These are phyloP conservation scores for Millerozyma miso DNA, from an alignment of 805 yeast species.

Conservation along the genomic window DNA sequence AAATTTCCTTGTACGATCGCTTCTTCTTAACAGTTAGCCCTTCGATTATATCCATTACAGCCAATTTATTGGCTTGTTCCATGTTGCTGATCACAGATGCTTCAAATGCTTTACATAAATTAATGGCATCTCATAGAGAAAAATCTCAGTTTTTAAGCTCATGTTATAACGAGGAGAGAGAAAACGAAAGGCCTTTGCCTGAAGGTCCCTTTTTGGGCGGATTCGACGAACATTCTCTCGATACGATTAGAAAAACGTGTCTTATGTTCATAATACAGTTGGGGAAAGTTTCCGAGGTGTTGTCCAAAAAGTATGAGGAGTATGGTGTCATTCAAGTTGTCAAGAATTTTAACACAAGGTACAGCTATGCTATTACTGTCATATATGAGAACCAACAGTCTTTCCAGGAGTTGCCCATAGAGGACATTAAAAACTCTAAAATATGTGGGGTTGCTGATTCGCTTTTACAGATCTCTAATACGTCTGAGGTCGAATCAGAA, in stretches of 20 bases:
- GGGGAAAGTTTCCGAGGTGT: constrained; percentile 46
- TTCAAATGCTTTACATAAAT: constrained; percentile 25
- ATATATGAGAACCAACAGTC: constrained; percentile 18
- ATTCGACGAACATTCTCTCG: constrained; percentile 39
- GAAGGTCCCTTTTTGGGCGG: constrained; percentile 49
- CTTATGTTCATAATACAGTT: constrained; percentile 42
- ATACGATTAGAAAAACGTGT: constrained; percentile 38
- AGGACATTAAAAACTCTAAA: constrained; percentile 9
- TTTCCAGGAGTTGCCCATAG: constrained; percentile 4
- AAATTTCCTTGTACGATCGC: constrained; percentile 48
- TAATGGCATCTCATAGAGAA: constrained; percentile 10
- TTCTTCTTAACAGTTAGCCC: constrained; percentile 43
- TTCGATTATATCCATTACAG: constrained; percentile 46
- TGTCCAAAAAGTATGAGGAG: constrained; percentile 46
- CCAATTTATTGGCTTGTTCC: constrained; percentile 50
- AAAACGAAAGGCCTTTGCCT: constrained; percentile 38
- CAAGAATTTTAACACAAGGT: constrained; percentile 22
- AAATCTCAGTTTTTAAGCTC: constrained; percentile 8
- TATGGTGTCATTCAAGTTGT: constrained; percentile 52
- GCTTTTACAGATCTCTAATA: constrained; percentile 20
- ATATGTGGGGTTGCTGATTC: constrained; percentile 21
- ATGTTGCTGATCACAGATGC: constrained; percentile 48
- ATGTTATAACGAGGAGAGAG: constrained; percentile 27
- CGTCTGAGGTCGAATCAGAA: constrained; percentile 1
- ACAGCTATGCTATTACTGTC: constrained; percentile 11